A percentile compares a stretch with the other conserved stretches of the same genome.
Evolutionary conservation across 805 yeast species (phyloP).

Genomic region (Grigorovia jiainica): DNA sequence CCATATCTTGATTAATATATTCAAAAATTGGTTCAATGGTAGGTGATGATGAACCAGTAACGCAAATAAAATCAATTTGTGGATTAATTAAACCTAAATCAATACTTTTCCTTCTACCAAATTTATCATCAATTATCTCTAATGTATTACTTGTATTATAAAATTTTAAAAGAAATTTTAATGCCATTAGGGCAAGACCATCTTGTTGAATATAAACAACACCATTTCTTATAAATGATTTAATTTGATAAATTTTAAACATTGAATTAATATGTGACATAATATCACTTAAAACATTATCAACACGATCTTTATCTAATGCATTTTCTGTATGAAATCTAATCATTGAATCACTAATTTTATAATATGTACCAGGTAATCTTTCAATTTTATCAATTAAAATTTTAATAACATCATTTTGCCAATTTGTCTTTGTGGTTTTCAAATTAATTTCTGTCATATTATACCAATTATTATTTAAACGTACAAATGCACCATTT

Average conservation of each 20-base stretch:
- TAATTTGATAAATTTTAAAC: conserved; percentile 53
- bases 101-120: not conserved
- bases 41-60: conserved; percentile 58
- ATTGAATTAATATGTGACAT: conserved; percentile 76
- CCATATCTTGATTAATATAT: conserved; percentile 36
- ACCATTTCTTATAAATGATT: conserved; percentile 64
- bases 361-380: conserved; percentile 67
- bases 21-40: conserved; percentile 59
- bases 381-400: conserved; percentile 48
- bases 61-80: conserved; percentile 37
- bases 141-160: conserved; percentile 15
- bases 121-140: not conserved
- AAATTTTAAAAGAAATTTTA: conserved; percentile 41
- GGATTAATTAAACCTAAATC: not conserved
- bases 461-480: conserved; percentile 48
- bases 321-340: conserved; percentile 67
- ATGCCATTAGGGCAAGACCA: conserved; percentile 46
- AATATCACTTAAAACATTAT: conserved; percentile 68
- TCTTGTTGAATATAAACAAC: conserved; percentile 64
- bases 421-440: conserved; percentile 30
- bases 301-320: conserved; percentile 51
- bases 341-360: conserved; percentile 66
- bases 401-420: conserved; percentile 27
- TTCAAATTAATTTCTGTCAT: conserved; percentile 38
- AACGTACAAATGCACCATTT: conserved; percentile 72